phyloP scores from a whole-genome alignment of 1,139 yeast species.

The Yarrowia galli region DNA sequence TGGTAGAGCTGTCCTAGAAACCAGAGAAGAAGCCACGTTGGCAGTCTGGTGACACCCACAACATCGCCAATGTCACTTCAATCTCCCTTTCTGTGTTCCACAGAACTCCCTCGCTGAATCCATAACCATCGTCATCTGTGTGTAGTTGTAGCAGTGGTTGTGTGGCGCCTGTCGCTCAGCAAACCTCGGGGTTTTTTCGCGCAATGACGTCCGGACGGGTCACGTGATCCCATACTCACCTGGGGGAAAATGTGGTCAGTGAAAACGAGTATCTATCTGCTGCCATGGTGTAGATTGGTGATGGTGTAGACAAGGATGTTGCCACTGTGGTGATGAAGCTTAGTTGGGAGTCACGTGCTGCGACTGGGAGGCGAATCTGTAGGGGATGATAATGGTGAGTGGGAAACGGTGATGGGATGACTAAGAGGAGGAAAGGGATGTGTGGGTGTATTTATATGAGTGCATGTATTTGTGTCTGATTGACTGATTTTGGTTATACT shows the following conservation, averaged over 20 bases:
- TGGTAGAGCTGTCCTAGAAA: not conserved
- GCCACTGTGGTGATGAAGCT: conserved; percentile 38
- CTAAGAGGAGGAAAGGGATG: not conserved
- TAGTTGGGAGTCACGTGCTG: conserved; percentile 33
- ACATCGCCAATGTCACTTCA: not conserved
- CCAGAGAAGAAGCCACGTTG: too few species aligned
- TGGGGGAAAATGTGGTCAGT: conserved; percentile 93
- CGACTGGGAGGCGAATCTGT: conserved; percentile 13
- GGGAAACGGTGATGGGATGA: not conserved
- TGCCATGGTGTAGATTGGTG: conserved; percentile 56
- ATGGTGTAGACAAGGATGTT: conserved; percentile 24
- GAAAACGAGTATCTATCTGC: conserved; percentile 99
- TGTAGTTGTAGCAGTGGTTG: too few species aligned
- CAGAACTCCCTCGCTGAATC: not conserved
- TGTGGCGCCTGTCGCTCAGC: too few species aligned
- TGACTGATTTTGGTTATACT: too few species aligned
- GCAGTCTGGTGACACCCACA: not conserved
- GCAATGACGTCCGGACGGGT: not conserved
- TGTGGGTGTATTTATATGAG: too few species aligned
- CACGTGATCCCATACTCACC: conserved; percentile 59
- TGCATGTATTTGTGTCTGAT: too few species aligned
- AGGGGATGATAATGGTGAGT: not conserved
- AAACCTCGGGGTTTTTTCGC: not conserved
- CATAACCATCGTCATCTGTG: not conserved
- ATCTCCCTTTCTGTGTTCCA: not conserved